Evolutionary conservation across 495 filamentous ascomycete species (phyloP).

Genomic region (Podospora tetraspora): DNA sequence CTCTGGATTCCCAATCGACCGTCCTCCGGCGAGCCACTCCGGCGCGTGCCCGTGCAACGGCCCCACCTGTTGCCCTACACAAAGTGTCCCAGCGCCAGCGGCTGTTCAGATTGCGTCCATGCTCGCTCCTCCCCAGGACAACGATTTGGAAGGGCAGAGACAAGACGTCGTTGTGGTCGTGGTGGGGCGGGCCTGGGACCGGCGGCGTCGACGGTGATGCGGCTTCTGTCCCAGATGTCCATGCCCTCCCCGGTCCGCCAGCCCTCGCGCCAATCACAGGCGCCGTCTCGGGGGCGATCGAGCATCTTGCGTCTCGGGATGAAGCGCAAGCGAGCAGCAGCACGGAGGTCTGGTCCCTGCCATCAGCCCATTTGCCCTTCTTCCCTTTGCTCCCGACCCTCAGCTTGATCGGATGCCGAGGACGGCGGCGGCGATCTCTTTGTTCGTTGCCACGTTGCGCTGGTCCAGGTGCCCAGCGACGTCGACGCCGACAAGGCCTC

Average conservation of each 20-base stretch:
- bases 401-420: slow-evolving; percentile 14
- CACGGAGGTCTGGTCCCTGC: slow-evolving; percentile 18
- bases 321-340: slow-evolving; percentile 31
- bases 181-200: slow-evolving; percentile 13
- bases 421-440: slow-evolving; percentile 6
- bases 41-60: neutral
- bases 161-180: neutral
- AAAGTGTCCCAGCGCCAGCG: neutral
- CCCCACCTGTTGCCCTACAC: neutral
- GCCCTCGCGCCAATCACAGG: slow-evolving; percentile 22
- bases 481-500: neutral
- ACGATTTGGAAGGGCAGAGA: neutral
- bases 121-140: neutral
- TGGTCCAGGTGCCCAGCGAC: too few relatives aligned
- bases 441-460: slow-evolving; percentile 5
- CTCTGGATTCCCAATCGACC: neutral
- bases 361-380: slow-evolving; percentile 17
- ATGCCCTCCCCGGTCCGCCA: slow-evolving; percentile 19
- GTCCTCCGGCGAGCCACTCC: neutral
- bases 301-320: slow-evolving; percentile 33
- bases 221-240: slow-evolving; percentile 30
- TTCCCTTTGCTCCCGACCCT: slow-evolving; percentile 6
- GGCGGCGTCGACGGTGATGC: slow-evolving; percentile 28
- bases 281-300: slow-evolving; percentile 22
- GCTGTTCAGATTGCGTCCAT: neutral